phyloP scores from a whole-genome alignment of 768 basidiomycete genomes.

The Daedaleopsis nitida region DNA sequence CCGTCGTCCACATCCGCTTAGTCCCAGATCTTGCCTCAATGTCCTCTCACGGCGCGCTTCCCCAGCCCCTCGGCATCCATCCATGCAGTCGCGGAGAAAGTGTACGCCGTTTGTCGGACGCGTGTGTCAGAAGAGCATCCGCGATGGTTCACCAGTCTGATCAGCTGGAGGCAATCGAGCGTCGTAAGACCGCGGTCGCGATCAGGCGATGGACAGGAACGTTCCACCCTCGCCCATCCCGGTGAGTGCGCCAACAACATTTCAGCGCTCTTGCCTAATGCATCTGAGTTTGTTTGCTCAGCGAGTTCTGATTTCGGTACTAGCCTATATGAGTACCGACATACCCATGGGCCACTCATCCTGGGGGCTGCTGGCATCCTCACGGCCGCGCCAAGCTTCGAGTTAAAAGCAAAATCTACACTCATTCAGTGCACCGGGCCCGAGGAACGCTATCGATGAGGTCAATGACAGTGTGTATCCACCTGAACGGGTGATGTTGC shows the following conservation, averaged over 20 bases:
- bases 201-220: neutral
- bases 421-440: conserved; percentile 7
- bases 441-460: conserved; percentile 9
- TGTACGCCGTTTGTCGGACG: neutral
- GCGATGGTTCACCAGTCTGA: conserved; percentile 9
- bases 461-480: neutral
- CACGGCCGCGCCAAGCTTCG: conserved; percentile 7
- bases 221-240: neutral
- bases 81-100: neutral
- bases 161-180: neutral
- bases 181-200: conserved; percentile 13
- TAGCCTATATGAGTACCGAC: conserved; percentile 11
- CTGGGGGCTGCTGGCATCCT: neutral
- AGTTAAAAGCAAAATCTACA: neutral
- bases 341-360: conserved; percentile 5
- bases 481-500: conserved; percentile 6
- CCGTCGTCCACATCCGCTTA: no score
- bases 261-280: neutral
- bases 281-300: conserved; percentile 2
- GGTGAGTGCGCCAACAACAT: conserved; percentile 6
- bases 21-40: no score
- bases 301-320: conserved; percentile 2
- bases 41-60: no score
- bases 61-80: no score
- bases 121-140: conserved; percentile 8